A percentile compares a stretch with the other conserved stretches of the same genome.
Conservation (phyloP, 1,284 basidiomycete species). For the Ganoderma multipileum region DNA sequence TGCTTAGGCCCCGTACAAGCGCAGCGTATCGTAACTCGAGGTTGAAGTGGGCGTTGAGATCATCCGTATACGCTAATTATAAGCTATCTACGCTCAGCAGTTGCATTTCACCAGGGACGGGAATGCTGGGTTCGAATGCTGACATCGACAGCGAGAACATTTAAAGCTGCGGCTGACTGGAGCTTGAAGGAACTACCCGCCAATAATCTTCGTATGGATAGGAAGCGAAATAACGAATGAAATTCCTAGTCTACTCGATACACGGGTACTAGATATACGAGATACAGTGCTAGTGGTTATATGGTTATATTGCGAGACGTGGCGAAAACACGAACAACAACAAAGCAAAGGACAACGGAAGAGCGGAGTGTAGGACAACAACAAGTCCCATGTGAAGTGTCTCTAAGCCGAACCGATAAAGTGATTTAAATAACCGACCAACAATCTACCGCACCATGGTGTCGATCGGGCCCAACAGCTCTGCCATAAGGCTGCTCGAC, state of each 20-base stretch:
- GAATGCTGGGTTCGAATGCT: too few species aligned
- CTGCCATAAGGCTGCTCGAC: not conserved
- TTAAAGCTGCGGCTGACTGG: too few species aligned
- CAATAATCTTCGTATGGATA: not conserved
- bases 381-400: not conserved
- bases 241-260: constrained; percentile 1
- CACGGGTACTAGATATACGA: not conserved
- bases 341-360: not conserved
- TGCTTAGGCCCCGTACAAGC: too few species aligned
- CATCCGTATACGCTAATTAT: too few species aligned
- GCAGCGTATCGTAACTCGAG: too few species aligned
- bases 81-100: too few species aligned
- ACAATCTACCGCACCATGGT: not conserved
- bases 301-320: not conserved
- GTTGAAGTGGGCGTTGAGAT: too few species aligned
- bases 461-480: not conserved
- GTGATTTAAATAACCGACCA: not conserved
- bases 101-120: too few species aligned
- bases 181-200: too few species aligned
- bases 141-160: too few species aligned
- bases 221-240: not conserved
- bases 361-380: not conserved
- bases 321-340: not conserved
- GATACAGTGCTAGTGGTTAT: not conserved
- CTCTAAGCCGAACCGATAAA: not conserved